Base-by-base conservation (phyloP, 2,329 filamentous ascomycete genomes). In the Curvularia sp. region DNA sequence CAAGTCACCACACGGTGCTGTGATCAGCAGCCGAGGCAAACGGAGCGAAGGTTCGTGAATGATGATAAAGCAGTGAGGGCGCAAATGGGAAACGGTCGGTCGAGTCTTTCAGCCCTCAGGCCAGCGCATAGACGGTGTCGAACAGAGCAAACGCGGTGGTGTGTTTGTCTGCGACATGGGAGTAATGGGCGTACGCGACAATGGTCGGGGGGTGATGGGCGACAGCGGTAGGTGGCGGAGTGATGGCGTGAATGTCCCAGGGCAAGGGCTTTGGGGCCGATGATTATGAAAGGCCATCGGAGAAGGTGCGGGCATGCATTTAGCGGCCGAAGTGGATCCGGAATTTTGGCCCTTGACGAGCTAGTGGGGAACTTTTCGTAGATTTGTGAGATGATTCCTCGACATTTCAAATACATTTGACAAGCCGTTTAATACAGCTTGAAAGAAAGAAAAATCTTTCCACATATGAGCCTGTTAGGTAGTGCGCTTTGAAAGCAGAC, bases 161-260 rank as follows among this genome's bases (percentile, higher is more conserved):
- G 58, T 63, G 52, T 53, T 67, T 66, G 66, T 68, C 65, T 72
- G 64, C 74, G 72, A 75, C 74, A 77, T 77, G 67, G 23, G 70
- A 71, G 66, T 66, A 63, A 53, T 51, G 49, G 51, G 25, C 15
- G 53, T 10, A 9, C 46, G 46, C 46, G 46, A 38, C 32, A 32
- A 27, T 15, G 46, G 23, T 36, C 46, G 46, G 41, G 50, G 21
- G 52, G 58, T 46, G 55, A 56, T 49, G 53, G 53, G 55, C 53
- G 54, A 53, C 51, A 55, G 60, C 41, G 55, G 58, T 53, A 57
- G 63, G 57, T 50, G 60, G 53, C 56, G 57, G 57, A 43, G 45
- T 42, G n/a, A 50, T 53, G 47, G 55, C 38, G 63, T 63, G 66
- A 57, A 58, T 49, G 59, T 55, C 28, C 13, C 50, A 42, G 57